A percentile compares a stretch with the other conserved stretches of the same genome.
Evolutionary conservation across 2,329 filamentous ascomycete species (phyloP).

Genomic region (Capronia coronata): DNA sequence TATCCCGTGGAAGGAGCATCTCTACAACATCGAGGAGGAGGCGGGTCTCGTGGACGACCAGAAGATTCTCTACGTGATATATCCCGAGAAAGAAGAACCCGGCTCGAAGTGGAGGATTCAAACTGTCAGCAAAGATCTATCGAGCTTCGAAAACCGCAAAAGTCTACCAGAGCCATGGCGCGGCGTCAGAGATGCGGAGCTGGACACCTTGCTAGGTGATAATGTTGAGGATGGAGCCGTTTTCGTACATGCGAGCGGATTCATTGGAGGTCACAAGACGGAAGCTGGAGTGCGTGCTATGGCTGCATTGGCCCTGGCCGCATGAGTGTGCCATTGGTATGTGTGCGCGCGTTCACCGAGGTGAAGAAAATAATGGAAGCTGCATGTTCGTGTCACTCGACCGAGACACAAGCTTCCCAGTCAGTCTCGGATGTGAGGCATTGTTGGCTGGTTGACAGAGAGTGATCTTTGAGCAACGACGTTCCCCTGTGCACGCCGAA

Average conservation of each 20-base stretch:
- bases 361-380: too few species aligned
- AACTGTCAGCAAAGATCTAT: slow-evolving; percentile 74
- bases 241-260: slow-evolving; percentile 90
- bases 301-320: slow-evolving; percentile 49
- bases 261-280: slow-evolving; percentile 92
- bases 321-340: slow-evolving; percentile 17
- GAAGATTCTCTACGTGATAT: slow-evolving; percentile 78
- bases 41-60: slow-evolving; percentile 40
- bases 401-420: too few species aligned
- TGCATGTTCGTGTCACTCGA: too few species aligned
- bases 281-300: slow-evolving; percentile 82
- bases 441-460: too few species aligned
- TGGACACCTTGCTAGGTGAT: slow-evolving; percentile 54
- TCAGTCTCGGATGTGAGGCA: too few species aligned
- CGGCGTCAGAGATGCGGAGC: slow-evolving; percentile 76
- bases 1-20: slow-evolving; percentile 90
- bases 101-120: slow-evolving; percentile 89
- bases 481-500: too few species aligned
- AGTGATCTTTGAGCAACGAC: too few species aligned
- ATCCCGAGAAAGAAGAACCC: slow-evolving; percentile 71
- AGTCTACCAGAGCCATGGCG: slow-evolving; percentile 87
- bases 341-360: too few species aligned
- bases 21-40: slow-evolving; percentile 76
- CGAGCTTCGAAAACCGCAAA: slow-evolving; percentile 87
- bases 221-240: slow-evolving; percentile 57